Evolutionary conservation across 1,139 yeast genomes (phyloP).

Genomic region (Hansenula sp.): DNA sequence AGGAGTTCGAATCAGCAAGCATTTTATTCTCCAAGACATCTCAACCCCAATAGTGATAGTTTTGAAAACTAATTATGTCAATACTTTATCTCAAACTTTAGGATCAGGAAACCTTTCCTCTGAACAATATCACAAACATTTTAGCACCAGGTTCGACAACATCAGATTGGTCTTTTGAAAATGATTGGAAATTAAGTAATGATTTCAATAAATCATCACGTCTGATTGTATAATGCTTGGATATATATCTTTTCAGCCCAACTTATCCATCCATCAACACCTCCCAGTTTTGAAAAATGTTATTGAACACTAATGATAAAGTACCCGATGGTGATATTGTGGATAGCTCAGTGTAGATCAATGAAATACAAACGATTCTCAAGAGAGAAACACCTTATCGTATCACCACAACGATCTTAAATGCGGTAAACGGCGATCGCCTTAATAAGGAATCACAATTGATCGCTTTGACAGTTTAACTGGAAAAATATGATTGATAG

Average conservation of each 20-base stretch:
- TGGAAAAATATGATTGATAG: too few species aligned
- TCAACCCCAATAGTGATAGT: conserved; percentile 37
- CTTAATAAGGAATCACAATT: too few species aligned
- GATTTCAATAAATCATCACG: conserved; percentile 42
- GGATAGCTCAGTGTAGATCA: conserved; percentile 29
- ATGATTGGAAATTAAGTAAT: conserved; percentile 31
- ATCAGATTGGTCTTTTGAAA: conserved; percentile 34
- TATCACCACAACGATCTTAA: too few species aligned
- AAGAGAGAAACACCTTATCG: too few species aligned
- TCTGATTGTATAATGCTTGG: conserved; percentile 55
- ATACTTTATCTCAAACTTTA: conserved; percentile 38
- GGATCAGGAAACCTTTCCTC: conserved; percentile 31
- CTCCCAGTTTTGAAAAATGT: conserved; percentile 27
- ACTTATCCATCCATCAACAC: conserved; percentile 38
- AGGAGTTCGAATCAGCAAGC: conserved; percentile 37
- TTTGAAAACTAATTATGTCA: conserved; percentile 25
- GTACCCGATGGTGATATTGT: conserved; percentile 47
- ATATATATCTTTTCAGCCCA: conserved; percentile 52
- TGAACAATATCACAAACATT: conserved; percentile 63
- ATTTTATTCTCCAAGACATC: conserved; percentile 50
- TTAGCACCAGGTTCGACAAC: conserved; percentile 68
- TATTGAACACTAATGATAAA: conserved; percentile 28
- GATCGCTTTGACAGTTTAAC: too few species aligned
- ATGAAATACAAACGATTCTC: too few species aligned
- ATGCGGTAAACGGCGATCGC: too few species aligned